Evolutionary conservation across 2,329 filamentous ascomycete species (phyloP), one percentile per base, ranked within the genome.

Genomic region (Sclerotinia minor): DNA sequence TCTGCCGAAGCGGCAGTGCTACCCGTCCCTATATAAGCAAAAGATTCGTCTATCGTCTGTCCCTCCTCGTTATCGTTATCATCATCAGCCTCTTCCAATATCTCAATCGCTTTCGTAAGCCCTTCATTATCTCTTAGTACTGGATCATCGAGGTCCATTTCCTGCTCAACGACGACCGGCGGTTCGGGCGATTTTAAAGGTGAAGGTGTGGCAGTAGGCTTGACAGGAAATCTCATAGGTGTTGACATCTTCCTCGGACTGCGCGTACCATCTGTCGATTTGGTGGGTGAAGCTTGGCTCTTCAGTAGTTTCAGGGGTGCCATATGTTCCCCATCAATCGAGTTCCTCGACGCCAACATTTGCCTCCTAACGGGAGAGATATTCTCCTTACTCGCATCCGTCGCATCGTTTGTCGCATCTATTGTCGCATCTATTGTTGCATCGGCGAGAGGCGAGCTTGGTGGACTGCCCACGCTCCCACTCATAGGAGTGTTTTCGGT

Each of bases 141-240:
- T 26, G 59, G 59, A 67, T 87, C 82, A 65, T 87, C 83, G 26
- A 88, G 73, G 44, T 65, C 71, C 19, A 76, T 59, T 15, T 72
- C 72, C 59, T 64, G 71, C 55, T 74, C 72, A 19, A 66, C 61
- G n/a, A 70, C 53, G 15, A 61, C 49, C 15, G 68, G 74, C 69
- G 38, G 74, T 72, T 59, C 52, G 21, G 53, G 52, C n/a, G 41
- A 47, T 38, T 78, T 80, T 83, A 72, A 70, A 15, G 74, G 71
- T 19, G 75, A 74, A 21, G 68, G 55, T 13, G 75, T 35, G 26
- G 59, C 74, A 74, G 47, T 67, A 13, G 87, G 79, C 76, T 84
- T 86, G 73, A 89, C 82, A 66, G 87, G 87, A 73, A 89, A 89
- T 67, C 87, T 87, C 70, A 84, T 84, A 21, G 85, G 84, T 2